Percentiles rank a stretch among this genome's conserved stretches.
Conservation (phyloP, 306 rosid genomes). For the Quercus robur region DNA sequence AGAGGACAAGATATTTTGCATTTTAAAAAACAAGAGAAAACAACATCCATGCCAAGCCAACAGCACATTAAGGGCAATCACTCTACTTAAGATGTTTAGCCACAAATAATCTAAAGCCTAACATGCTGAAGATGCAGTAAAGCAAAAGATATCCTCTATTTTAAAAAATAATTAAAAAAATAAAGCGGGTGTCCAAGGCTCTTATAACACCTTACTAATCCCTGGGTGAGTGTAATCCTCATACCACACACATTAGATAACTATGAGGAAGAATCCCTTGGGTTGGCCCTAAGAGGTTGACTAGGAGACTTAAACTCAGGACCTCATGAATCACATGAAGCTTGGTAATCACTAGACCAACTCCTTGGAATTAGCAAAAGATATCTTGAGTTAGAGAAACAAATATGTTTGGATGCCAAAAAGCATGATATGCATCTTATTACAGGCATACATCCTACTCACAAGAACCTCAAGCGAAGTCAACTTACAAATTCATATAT, state of each 20-base stretch:
- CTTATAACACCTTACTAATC: too few species aligned
- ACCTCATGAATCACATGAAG: too few species aligned
- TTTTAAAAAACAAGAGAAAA: neutral
- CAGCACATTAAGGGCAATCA: neutral
- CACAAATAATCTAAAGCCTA: neutral
- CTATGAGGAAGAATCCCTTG: too few species aligned
- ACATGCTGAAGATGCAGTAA: neutral
- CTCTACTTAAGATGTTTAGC: neutral
- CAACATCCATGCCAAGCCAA: slow-evolving; percentile 9
- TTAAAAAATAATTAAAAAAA: too few species aligned
- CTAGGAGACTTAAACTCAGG: too few species aligned
- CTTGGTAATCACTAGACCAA: too few species aligned
- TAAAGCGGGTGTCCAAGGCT: too few species aligned
- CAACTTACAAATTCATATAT: neutral
- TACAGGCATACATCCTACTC: neutral
- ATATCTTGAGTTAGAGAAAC: neutral
- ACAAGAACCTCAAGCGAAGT: neutral
- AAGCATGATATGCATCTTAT: neutral
- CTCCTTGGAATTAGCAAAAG: neutral
- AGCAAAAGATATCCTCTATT: neutral
- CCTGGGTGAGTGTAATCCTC: too few species aligned
- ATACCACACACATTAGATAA: too few species aligned
- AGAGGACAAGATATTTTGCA: slow-evolving; percentile 20
- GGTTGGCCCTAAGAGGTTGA: too few species aligned
- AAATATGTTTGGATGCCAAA: neutral